phyloP scores from a whole-genome alignment of 2,329 filamentous ascomycete species.

The Penicillium sp. region DNA sequence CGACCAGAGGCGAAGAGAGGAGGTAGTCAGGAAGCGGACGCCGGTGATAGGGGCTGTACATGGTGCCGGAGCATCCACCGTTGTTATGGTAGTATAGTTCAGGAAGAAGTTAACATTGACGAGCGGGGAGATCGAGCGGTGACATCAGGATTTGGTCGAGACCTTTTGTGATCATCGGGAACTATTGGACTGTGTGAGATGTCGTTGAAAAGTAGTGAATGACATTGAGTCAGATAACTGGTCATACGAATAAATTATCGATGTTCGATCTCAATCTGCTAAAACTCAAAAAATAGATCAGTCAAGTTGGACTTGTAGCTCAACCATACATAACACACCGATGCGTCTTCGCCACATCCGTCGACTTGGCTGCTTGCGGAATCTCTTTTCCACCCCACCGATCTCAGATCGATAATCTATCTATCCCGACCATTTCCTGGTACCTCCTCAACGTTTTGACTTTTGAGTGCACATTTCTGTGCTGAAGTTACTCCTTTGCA shows the following conservation, averaged over 20 bases:
- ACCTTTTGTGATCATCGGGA: neutral
- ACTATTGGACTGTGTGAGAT: too few species aligned
- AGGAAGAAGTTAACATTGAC: neutral
- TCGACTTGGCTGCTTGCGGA: conserved; percentile 25
- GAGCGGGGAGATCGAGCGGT: conserved; percentile 10
- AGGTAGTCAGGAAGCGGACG: conserved; percentile 57
- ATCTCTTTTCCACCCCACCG: conserved; percentile 1
- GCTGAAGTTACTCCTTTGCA: conserved; percentile 3
- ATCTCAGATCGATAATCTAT: neutral
- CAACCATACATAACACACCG: conserved; percentile 2
- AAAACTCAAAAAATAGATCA: too few species aligned
- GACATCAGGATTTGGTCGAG: conserved; percentile 13
- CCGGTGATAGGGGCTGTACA: conserved; percentile 47
- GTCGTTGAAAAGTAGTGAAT: too few species aligned
- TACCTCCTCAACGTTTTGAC: neutral
- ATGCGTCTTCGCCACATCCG: conserved; percentile 24
- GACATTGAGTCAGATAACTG: neutral
- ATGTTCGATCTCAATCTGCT: too few species aligned
- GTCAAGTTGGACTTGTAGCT: too few species aligned
- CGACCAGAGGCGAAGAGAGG: conserved; percentile 64
- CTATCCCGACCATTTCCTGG: neutral
- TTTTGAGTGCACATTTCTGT: conserved; percentile 1
- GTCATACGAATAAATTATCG: too few species aligned
- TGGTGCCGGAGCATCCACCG: conserved; percentile 12
- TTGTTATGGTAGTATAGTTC: neutral